These are phyloP conservation scores for Starmerella cellae DNA, from an alignment of 805 yeast species.

Conservation along the genomic window DNA sequence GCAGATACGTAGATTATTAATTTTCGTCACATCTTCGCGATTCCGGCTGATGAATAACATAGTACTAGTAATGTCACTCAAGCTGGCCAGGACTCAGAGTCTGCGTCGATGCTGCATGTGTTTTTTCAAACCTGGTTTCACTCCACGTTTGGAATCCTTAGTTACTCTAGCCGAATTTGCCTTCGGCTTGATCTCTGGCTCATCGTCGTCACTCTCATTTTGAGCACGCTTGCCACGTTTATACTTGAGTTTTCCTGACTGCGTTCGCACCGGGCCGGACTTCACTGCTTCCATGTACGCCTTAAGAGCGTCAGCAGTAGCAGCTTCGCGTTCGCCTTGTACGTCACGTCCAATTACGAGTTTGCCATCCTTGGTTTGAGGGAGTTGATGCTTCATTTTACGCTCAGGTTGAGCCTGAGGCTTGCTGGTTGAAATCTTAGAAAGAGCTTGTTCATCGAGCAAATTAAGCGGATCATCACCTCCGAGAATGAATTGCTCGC, in stretches of 20 bases:
- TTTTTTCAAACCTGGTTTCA: slow-evolving; percentile 6
- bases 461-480: slow-evolving; percentile 66
- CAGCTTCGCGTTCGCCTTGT: slow-evolving; percentile 24
- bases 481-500: slow-evolving; percentile 60
- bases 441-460: slow-evolving; percentile 68
- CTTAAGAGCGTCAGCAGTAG: slow-evolving; percentile 47
- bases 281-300: slow-evolving; percentile 91
- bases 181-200: slow-evolving; percentile 21
- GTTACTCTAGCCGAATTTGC: slow-evolving; percentile 8
- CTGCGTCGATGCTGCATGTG: slow-evolving; percentile 14
- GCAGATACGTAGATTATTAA: too few species aligned
- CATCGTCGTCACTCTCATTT: slow-evolving; percentile 42
- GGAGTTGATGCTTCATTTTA: slow-evolving; percentile 23
- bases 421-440: slow-evolving; percentile 78
- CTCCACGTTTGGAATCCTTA: slow-evolving; percentile 1
- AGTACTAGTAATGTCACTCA: too few species aligned
- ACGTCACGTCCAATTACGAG: slow-evolving; percentile 45
- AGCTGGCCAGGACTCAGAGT: slow-evolving; percentile 2
- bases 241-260: slow-evolving; percentile 78
- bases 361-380: slow-evolving; percentile 46
- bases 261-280: slow-evolving; percentile 89
- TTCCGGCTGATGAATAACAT: too few species aligned
- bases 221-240: slow-evolving; percentile 47
- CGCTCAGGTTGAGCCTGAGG: slow-evolving; percentile 45
- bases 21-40: too few species aligned